Base-by-base conservation (phyloP, 2,329 filamentous ascomycete genomes). In the Bipolaris sorokiniana region DNA sequence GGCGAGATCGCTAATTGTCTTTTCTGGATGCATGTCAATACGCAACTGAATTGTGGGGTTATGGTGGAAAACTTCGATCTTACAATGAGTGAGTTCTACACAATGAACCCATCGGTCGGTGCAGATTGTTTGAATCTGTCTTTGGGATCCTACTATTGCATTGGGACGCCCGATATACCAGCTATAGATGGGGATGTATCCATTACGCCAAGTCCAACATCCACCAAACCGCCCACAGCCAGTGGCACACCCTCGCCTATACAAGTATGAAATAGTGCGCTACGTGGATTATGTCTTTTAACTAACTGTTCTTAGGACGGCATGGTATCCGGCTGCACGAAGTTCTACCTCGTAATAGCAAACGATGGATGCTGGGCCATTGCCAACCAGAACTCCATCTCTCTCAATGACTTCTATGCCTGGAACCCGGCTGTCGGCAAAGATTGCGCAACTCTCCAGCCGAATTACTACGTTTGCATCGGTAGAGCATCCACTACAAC, bases 311-410 rank as follows among this genome's bases (percentile, higher is more conserved):
- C 7, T 20, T 22, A 22, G 37, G 37, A 40, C 37, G 48, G 48
- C 23, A 50, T 50, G 36, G 23, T 41, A 11, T 33, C 48, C 11
- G n/a, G n/a, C 2, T 50, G 48, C 36, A 33, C n/a, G 7, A 31
- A 40, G 7, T 50, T 50, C 15, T 41, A 50, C n/a, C 28, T 16
- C 15, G 48, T 50, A 10, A 23, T 50, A 9, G 5, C 22, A 9
- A 26, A 26, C 3, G 36, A 50, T 10, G 48, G 48, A 7, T 50
- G 48, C 48, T 50, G 48, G 48, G 46, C 48, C 15, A 50, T 50
- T 7, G 13, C 15, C 0, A 41, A 50, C 37, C 2, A 22, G 10
- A 18, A 50, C 11, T 15, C 11, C 7, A 50, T 50, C 10, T 7
- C 18, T 11, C n/a, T 50, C 9, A 15, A 41, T 41, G 48, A 50